Conservation (phyloP, 208 protist species). For the Crithidia fasciculata region DNA sequence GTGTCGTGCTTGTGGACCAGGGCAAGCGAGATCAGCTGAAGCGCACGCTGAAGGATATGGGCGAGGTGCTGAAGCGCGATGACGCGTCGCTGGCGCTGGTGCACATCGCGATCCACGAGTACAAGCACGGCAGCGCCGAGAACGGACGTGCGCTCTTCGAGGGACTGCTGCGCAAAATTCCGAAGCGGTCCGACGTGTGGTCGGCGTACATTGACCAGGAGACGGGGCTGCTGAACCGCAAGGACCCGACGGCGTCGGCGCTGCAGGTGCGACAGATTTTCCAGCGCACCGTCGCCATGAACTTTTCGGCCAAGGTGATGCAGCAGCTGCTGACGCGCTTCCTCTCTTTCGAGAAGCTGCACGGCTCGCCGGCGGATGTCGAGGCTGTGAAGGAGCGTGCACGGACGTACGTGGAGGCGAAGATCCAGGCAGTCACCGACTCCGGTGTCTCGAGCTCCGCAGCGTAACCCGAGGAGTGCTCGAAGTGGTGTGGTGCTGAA, state of each 20-base stretch:
- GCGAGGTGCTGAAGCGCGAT: slow-evolving; percentile 57
- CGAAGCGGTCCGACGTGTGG: slow-evolving; percentile 92
- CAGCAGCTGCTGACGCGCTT: slow-evolving; percentile 96
- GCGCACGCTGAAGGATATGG: slow-evolving; percentile 87
- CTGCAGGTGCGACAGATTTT: slow-evolving; percentile 73
- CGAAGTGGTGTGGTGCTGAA: too few species aligned
- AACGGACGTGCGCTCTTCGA: slow-evolving; percentile 91
- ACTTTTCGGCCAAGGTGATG: slow-evolving; percentile 87
- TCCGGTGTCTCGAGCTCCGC: slow-evolving; percentile 21
- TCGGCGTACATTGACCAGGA: slow-evolving; percentile 91
- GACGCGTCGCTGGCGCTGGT: slow-evolving; percentile 64
- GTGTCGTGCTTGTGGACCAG: slow-evolving; percentile 74
- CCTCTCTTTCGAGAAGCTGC: slow-evolving; percentile 95
- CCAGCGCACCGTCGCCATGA: slow-evolving; percentile 82
- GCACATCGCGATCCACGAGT: slow-evolving; percentile 85
- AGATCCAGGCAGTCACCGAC: slow-evolving; percentile 68
- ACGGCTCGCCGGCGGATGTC: slow-evolving; percentile 82
- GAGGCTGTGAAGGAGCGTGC: slow-evolving; percentile 95
- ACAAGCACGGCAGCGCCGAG: slow-evolving; percentile 82
- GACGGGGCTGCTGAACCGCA: slow-evolving; percentile 63
- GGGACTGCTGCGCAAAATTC: slow-evolving; percentile 81
- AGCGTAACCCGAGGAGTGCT: not conserved
- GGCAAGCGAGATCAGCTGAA: slow-evolving; percentile 88
- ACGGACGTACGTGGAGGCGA: slow-evolving; percentile 92
- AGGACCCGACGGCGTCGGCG: slow-evolving; percentile 44